Percentiles rank a stretch among this genome's conserved stretches.
Evolutionary conservation across 768 basidiomycete species (phyloP).

Genomic region (Suillus occidentalis): DNA sequence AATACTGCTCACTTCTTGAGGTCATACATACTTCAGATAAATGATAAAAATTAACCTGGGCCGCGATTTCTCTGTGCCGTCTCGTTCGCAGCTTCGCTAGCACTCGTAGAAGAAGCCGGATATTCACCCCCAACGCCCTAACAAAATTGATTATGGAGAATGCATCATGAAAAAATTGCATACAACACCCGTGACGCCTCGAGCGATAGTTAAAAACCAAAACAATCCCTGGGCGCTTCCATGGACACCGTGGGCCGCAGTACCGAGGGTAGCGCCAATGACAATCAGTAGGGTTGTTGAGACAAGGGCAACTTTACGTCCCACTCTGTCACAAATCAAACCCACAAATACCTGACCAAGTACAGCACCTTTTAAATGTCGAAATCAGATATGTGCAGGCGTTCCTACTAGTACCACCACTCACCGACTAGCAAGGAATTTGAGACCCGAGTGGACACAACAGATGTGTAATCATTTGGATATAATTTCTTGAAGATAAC

Average conservation of each 20-base stretch:
- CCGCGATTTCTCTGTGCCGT: conserved; percentile 59
- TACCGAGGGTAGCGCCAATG: conserved; percentile 64
- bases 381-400: conserved; percentile 6
- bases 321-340: conserved; percentile 67
- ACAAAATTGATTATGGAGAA: neutral
- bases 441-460: conserved; percentile 65
- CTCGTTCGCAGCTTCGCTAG: conserved; percentile 75
- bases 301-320: conserved; percentile 76
- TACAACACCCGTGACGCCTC: conserved; percentile 69
- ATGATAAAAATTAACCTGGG: conserved; percentile 41
- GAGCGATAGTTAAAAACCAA: conserved; percentile 73
- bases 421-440: conserved; percentile 71
- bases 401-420: conserved; percentile 16
- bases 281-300: conserved; percentile 69
- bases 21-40: conserved; percentile 3
- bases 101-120: conserved; percentile 68
- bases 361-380: conserved; percentile 47
- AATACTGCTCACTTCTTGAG: conserved; percentile 44
- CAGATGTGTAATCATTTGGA: conserved; percentile 57
- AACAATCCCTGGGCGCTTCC: conserved; percentile 60
- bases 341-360: conserved; percentile 65
- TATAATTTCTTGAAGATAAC: conserved; percentile 68
- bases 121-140: conserved; percentile 80
- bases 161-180: conserved; percentile 18
- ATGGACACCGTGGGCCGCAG: conserved; percentile 62